phyloP scores from a whole-genome alignment of 768 basidiomycete genomes.

The Leucosporidium creatinivorum region DNA sequence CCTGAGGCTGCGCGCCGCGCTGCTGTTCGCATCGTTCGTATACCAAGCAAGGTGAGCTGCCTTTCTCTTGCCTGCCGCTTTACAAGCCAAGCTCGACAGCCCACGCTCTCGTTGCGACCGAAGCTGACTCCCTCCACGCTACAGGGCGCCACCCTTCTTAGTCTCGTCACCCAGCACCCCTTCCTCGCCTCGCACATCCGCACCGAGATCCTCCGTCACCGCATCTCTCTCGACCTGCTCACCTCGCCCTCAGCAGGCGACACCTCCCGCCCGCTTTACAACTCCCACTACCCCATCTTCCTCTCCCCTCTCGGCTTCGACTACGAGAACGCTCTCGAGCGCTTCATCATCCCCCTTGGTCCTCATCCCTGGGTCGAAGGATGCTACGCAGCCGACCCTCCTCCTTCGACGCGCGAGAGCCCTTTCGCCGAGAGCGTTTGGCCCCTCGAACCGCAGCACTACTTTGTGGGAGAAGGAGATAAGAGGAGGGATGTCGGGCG shows the following conservation, averaged over 20 bases:
- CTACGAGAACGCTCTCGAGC: background rate
- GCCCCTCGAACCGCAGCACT: background rate
- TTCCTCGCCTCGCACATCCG: background rate
- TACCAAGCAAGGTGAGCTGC: background rate
- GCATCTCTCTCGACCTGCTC: background rate
- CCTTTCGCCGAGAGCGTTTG: background rate
- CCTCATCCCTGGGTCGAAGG: conserved; percentile 1
- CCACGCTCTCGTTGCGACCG: no score
- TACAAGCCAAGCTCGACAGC: no score
- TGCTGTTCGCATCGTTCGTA: background rate
- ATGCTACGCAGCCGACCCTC: background rate
- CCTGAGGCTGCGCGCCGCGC: background rate
- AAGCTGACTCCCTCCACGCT: background rate
- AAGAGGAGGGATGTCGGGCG: background rate
- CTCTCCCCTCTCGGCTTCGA: background rate
- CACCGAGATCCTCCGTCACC: background rate
- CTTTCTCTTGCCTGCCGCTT: no score
- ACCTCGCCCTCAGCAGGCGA: background rate
- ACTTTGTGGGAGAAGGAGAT: background rate
- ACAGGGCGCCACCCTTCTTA: background rate
- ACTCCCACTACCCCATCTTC: background rate
- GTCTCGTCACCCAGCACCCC: background rate
- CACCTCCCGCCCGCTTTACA: background rate
- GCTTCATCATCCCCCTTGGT: background rate
- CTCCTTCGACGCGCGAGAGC: background rate